These are phyloP conservation scores for Quercus agrifolia DNA, from an alignment of 306 rosid species.

Conservation along the genomic window DNA sequence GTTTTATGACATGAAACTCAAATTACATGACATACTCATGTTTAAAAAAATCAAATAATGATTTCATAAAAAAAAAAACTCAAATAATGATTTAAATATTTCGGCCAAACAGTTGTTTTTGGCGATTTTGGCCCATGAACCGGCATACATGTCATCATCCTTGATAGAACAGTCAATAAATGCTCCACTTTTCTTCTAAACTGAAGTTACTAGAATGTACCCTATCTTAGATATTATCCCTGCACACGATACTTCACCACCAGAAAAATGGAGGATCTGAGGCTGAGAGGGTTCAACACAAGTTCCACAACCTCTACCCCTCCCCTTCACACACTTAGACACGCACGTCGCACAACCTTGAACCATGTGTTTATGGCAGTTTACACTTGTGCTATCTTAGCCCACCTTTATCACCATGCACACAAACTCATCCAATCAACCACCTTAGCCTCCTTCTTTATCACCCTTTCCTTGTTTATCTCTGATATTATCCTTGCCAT, in stretches of 20 bases:
- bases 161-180: no score
- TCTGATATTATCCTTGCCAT: slow-evolving; percentile 28
- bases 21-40: no score
- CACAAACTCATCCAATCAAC: slow-evolving; percentile 18
- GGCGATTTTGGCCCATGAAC: no score
- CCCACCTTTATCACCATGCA: slow-evolving; percentile 23
- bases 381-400: slow-evolving; percentile 23
- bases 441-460: slow-evolving; percentile 12
- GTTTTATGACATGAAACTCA: no score
- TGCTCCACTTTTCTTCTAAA: no score
- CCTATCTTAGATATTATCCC: no score
- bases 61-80: no score
- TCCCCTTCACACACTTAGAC: slow-evolving; percentile 17
- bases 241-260: not conserved
- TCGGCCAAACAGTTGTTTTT: no score
- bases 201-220: no score
- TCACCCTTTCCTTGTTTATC: slow-evolving; percentile 26
- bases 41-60: no score
- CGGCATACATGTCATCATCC: no score
- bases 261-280: not conserved
- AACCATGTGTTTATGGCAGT: slow-evolving; percentile 27
- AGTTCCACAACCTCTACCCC: not conserved
- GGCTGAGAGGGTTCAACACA: not conserved
- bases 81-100: no score
- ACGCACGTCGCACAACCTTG: slow-evolving; percentile 10